Conservation (phyloP, 768 basidiomycete genomes). For the Scleroderma citrinum region DNA sequence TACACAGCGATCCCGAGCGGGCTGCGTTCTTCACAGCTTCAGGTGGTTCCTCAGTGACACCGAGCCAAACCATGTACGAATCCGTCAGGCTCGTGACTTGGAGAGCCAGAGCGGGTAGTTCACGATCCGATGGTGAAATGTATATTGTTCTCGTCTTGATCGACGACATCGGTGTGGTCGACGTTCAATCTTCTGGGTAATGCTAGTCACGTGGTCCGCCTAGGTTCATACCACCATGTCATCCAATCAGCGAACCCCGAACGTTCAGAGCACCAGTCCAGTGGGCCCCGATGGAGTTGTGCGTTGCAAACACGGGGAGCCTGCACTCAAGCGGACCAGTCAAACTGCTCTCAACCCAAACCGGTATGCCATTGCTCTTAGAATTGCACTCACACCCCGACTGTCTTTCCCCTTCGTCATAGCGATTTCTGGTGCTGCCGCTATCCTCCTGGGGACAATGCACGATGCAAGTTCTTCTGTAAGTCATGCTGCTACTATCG, state of each 20-base stretch:
- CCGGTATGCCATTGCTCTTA: slow-evolving; percentile 26
- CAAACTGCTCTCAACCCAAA: slow-evolving; percentile 24
- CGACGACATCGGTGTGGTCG: slow-evolving; percentile 1
- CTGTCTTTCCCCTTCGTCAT: no score
- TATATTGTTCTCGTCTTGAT: slow-evolving; percentile 46
- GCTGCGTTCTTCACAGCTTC: slow-evolving; percentile 46
- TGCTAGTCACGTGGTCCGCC: no score
- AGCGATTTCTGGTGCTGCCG: slow-evolving; percentile 37
- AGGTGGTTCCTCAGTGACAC: slow-evolving; percentile 43
- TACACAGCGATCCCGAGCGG: slow-evolving; percentile 50
- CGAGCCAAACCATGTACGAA: slow-evolving; percentile 82
- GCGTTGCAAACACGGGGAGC: slow-evolving; percentile 30
- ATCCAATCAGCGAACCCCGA: slow-evolving; percentile 1
- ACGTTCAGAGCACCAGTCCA: slow-evolving; percentile 18
- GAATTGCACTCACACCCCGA: neutral
- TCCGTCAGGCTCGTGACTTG: slow-evolving; percentile 62
- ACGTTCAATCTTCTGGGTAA: no score
- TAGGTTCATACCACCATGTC: no score
- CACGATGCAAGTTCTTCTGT: slow-evolving; percentile 33
- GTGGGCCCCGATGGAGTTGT: slow-evolving; percentile 26
- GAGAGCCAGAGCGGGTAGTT: slow-evolving; percentile 54
- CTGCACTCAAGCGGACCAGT: slow-evolving; percentile 23
- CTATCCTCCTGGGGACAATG: slow-evolving; percentile 2
- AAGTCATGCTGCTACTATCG: neutral
- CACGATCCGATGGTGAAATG: slow-evolving; percentile 43